Base-by-base conservation (phyloP, 2,329 filamentous ascomycete species). In the Pseudogymnoascus sp. region DNA sequence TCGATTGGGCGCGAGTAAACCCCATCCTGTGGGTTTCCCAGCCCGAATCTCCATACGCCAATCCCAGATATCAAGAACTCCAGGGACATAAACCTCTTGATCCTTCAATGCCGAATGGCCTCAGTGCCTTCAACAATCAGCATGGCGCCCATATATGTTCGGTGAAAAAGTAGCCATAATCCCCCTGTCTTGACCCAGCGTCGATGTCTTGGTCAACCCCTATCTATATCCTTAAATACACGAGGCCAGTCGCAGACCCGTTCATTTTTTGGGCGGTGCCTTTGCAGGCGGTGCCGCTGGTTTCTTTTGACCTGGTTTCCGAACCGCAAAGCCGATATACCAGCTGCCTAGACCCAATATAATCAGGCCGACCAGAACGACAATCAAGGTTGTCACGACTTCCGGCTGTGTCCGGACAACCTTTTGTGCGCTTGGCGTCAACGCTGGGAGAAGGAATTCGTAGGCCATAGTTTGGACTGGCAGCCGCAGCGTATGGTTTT, bases 371-470 rank as follows among this genome's bases (percentile, higher is more conserved):
- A 55, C 49, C n/a, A 55, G 49, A 12, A 55, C 49, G 49, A 55
- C 8, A 55, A 55, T 55, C 49, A 55, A 5, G 9, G 49, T 55
- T 55, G 49, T 55, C n/a, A 55, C 49, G 5, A 55, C 28, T 55
- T 55, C 49, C 9, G 49, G 49, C n/a, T 55, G 49, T 33, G 49
- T 55, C n/a, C 9, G 25, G 28, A 55, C 49, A 55, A 55, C 49
- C 28, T 55, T 55, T 9, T 55, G 49, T 33, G 49, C 49, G 49
- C 22, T 55, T 33, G 49, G 49, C 28, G 49, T 55, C 12, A 55
- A 33, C 5, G 49, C 49, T n/a, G 49, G 49, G 8, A 55, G 49
- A 12, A 55, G 49, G n/a, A 55, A 55, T 55, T 55, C 49, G 49
- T 55, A 55, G 14, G 49, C 49, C 49, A 55, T 55, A 33, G 16